These are phyloP conservation scores for Ascosphaera apis DNA, from an alignment of 2,329 filamentous ascomycete species.

Conservation along the genomic window DNA sequence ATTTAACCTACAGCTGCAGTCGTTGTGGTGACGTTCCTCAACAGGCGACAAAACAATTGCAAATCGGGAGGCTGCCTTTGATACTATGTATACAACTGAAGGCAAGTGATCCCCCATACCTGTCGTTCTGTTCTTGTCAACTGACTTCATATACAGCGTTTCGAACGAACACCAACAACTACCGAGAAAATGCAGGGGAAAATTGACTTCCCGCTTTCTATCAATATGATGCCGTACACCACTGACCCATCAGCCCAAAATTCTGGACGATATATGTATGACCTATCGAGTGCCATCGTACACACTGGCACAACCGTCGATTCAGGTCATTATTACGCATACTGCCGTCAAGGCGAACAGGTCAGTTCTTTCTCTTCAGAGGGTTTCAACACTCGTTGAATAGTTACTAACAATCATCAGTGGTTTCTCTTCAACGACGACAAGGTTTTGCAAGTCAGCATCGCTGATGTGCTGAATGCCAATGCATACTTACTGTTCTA, in stretches of 20 bases:
- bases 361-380: constrained; percentile 15
- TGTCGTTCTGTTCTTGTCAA: not conserved
- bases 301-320: constrained; percentile 73
- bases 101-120: constrained; percentile 24
- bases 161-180: constrained; percentile 52
- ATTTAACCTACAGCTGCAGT: constrained; percentile 55
- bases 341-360: constrained; percentile 57
- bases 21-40: constrained; percentile 50
- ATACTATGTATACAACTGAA: constrained; percentile 85
- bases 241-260: constrained; percentile 29
- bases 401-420: constrained; percentile 17
- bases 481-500: constrained; percentile 89
- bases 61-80: constrained; percentile 64
- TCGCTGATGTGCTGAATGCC: constrained; percentile 63
- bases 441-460: constrained; percentile 61
- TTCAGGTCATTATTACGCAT: constrained; percentile 80
- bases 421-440: constrained; percentile 97
- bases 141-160: constrained; percentile 24
- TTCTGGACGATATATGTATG: constrained; percentile 46
- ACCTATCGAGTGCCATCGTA: constrained; percentile 72
- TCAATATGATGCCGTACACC: constrained; percentile 83
- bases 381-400: not conserved
- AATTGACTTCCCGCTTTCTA: constrained; percentile 61
- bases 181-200: constrained; percentile 74
- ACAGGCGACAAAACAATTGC: constrained; percentile 63